Base-by-base conservation (phyloP, 2,329 filamentous ascomycete species). In the Aspergillus hortae region DNA sequence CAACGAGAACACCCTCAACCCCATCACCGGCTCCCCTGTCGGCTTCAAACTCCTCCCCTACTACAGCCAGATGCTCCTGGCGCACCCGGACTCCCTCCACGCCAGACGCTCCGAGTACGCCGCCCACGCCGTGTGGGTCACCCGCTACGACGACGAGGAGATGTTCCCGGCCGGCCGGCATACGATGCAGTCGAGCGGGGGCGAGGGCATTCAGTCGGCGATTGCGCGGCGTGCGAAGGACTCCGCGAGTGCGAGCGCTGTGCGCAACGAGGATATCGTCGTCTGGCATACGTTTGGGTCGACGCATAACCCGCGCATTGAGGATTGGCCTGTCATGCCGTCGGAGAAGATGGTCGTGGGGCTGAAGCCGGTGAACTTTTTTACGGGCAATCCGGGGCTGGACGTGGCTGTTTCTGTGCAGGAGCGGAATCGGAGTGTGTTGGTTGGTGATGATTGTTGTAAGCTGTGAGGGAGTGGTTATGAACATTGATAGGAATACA, bases 1-100 rank as follows among this genome's bases (percentile, higher is more conserved):
- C 61, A 84, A 83, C 57, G 72, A 78, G 7, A 59, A 66, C 19
- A 19, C n/a, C 10, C 12, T 11, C 27, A 85, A 84, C 63, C 69
- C 76, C 0, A 62, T 82, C 51, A 82, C 80, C 23, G 71, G 72
- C 5, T 74, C 74, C 1, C 72, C 78, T 0, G 77, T 83, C 1
- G 78, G 72, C 0, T 84, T 81, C 64, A 83, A 82, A 56, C 71
- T 84, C 44, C 65, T 74, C 71, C 75, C 57, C 0, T 74, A 73
- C 4, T 76, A 78, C 7, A 82, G 79, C 63, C 81, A 84, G 60
- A 75, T 80, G 58, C 74, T 84, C 32, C 71, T 84, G 5, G 78
- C 81, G 0, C 73, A 81, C 54, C 64, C 74, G 3, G 63, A 70
- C 1, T 76, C 72, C 14, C 78, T 71, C 65, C 75, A 81, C 59